Percentiles rank a stretch among this genome's conserved stretches.
Conservation (phyloP, 225 moss, liverwort and hornwort species). For the Pseudoscleropodium purum region DNA sequence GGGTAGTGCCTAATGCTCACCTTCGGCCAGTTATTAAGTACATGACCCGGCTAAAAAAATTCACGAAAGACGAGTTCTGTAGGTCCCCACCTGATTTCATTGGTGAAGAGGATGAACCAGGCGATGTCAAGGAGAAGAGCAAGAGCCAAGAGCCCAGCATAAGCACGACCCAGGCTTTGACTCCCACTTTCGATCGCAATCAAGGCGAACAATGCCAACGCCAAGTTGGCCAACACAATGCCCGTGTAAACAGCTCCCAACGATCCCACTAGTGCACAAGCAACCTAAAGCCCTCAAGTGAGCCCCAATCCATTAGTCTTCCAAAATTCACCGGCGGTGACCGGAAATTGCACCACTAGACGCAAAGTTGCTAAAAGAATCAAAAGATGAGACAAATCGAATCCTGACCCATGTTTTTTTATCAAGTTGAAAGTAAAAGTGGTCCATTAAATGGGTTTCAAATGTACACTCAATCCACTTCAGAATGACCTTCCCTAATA, state of each 20-base stretch:
- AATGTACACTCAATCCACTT: neutral
- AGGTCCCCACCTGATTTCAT: slow-evolving; percentile 56
- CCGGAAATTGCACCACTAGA: neutral
- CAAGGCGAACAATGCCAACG: slow-evolving; percentile 90
- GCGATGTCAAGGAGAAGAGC: slow-evolving; percentile 72
- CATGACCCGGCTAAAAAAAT: neutral
- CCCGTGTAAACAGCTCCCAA: slow-evolving; percentile 77
- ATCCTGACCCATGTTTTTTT: neutral
- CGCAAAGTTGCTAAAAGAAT: neutral
- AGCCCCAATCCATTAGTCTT: neutral
- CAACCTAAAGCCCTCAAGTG: slow-evolving; percentile 39
- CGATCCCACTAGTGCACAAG: slow-evolving; percentile 79
- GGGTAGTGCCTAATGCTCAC: neutral
- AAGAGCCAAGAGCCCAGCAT: slow-evolving; percentile 60
- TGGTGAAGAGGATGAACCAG: slow-evolving; percentile 83
- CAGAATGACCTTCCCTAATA: neutral
- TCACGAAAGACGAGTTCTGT: neutral
- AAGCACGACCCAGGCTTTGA: slow-evolving; percentile 79
- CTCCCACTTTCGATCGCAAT: slow-evolving; percentile 93
- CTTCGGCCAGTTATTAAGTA: neutral
- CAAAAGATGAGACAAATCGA: neutral
- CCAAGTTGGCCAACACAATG: slow-evolving; percentile 78
- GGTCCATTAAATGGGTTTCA: neutral
- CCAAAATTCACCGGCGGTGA: neutral
- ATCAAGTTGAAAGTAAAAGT: neutral